phyloP scores from a whole-genome alignment of 441 rosid genomes.

The Adansonia madagascariensis region DNA sequence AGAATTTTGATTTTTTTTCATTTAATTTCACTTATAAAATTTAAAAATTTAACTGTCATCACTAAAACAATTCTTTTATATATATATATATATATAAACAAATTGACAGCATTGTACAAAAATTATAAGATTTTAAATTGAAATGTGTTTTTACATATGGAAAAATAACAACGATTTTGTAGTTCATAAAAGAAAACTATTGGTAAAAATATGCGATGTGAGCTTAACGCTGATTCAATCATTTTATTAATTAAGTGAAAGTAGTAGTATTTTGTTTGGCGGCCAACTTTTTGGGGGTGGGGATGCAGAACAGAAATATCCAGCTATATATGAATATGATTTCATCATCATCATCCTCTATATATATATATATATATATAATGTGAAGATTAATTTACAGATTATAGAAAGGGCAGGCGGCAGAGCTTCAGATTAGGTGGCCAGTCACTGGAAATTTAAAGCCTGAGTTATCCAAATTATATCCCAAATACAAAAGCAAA shows the following conservation, averaged over 20 bases:
- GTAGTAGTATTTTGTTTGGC: neutral
- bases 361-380: too few relatives aligned
- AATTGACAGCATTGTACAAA: too few relatives aligned
- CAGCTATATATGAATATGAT: neutral
- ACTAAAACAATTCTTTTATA: too few relatives aligned
- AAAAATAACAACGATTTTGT: too few relatives aligned
- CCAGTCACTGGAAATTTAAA: neutral
- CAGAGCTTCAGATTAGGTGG: constrained; percentile 17
- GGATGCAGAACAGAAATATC: neutral
- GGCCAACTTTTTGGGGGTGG: neutral
- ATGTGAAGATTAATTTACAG: neutral
- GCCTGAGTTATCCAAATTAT: neutral
- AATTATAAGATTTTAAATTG: too few relatives aligned
- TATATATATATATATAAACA: too few relatives aligned
- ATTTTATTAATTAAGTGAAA: neutral
- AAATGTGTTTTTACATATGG: too few relatives aligned
- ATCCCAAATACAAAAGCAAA: neutral
- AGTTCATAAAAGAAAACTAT: too few relatives aligned
- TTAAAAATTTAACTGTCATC: too few relatives aligned
- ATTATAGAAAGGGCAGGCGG: neutral
- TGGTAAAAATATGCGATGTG: neutral
- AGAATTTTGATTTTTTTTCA: too few relatives aligned
- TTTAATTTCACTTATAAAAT: too few relatives aligned
- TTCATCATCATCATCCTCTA: neutral
- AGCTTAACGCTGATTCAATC: neutral